Base-by-base conservation (phyloP, 2,329 filamentous ascomycete genomes). In the Ophiocordyceps sinensis region DNA sequence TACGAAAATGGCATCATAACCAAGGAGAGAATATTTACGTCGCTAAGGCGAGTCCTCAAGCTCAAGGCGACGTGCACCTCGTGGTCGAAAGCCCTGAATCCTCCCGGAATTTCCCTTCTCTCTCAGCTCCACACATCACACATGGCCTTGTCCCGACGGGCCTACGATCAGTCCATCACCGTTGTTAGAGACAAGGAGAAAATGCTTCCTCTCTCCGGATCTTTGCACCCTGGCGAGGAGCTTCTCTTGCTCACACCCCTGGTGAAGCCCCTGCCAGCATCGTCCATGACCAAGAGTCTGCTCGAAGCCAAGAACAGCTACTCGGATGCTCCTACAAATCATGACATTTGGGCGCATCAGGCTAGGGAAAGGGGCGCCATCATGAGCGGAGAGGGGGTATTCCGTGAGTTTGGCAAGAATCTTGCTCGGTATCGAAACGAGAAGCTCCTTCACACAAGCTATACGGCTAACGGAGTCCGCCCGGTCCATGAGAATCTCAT, bases 401-500 rank as follows among this genome's bases (percentile, higher is more conserved):
- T 96, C 52, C 74, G 86, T 51, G 87, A 94, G 55, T 71, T 96
- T 21, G 89, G 89, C 1, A 77, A 85, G 50, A 85, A 85, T 7
- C 66, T 96, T n/a, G 88, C 89, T 11, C 74, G 89, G 40, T 83
- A 87, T 48, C 72, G 88, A 19, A 86, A 84, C 50, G 86, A 88
- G 17, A 85, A 91, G 53, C 76, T 95, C 6, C 66, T 95, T 14
- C 87, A 96, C 58, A 94, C 89, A 1, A 95, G 88, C 12, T 96
- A 96, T 55, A 95, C 89, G 0, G 85, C 87, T 1, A 94, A 94
- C 51, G 88, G 88, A 13, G 81, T 96, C 3, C 74, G 88, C 31
- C 88, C 88, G 57, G 84, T 94, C 1, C 89, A 96, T 56, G 89
- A 96, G 53, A 91, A 89, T 47, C 69, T 95, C 15, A 93, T 95